Evolutionary conservation across 345 rosid genomes (phyloP).

Genomic region (Brassica cretica): DNA sequence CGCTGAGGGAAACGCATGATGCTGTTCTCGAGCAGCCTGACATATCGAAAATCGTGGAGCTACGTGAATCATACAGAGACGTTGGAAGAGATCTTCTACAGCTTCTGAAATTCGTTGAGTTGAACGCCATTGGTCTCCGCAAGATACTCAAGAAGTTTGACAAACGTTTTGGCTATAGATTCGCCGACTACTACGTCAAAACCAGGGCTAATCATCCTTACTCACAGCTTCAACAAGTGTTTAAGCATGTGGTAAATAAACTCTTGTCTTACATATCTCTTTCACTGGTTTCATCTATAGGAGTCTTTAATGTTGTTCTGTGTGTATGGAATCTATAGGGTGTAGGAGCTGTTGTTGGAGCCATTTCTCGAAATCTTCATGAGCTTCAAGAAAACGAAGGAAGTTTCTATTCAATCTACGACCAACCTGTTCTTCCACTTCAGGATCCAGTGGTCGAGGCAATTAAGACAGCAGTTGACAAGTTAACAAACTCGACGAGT

Average conservation of each 20-base stretch:
- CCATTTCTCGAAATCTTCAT: constrained; percentile 95
- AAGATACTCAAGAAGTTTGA: constrained; percentile 97
- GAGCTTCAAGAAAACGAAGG: constrained; percentile 97
- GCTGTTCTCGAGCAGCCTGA: constrained; percentile 67
- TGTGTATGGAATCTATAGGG: constrained; percentile 54
- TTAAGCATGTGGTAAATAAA: constrained; percentile 92
- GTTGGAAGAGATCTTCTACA: constrained; percentile 76
- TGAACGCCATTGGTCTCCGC: constrained; percentile 88
- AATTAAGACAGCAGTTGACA: constrained; percentile 83
- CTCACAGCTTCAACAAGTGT: constrained; percentile 98
- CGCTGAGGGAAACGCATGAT: constrained; percentile 68
- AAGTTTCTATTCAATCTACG: constrained; percentile 92
- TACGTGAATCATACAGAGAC: constrained; percentile 77
- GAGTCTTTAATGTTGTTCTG: constrained; percentile 1
- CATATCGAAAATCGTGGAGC: constrained; percentile 56
- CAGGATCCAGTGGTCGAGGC: constrained; percentile 92
- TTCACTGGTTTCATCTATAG: constrained; percentile 20
- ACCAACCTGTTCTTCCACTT: constrained; percentile 79
- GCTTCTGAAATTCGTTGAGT: constrained; percentile 84
- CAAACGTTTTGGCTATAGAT: constrained; percentile 92
- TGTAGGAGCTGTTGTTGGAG: constrained; percentile 97
- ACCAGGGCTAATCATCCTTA: constrained; percentile 99
- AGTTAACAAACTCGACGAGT: constrained; percentile 78
- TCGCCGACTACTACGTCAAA: constrained; percentile 87
- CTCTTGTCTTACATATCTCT: not conserved